phyloP scores from a whole-genome alignment of 1,284 basidiomycete genomes.

The Sporisorium graminicola region DNA sequence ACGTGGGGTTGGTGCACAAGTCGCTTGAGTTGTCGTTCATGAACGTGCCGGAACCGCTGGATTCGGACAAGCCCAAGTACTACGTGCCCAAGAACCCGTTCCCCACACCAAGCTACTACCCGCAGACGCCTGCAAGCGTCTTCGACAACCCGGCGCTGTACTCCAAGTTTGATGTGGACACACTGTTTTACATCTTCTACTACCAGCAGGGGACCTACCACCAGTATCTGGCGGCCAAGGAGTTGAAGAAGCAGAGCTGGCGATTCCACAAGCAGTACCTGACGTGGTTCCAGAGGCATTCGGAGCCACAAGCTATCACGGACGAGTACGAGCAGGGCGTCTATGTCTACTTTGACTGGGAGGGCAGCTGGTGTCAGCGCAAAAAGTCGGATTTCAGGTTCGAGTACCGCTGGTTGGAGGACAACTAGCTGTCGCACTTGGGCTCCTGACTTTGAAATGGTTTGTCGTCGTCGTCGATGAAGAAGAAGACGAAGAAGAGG shows the following conservation, averaged over 20 bases:
- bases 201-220: slow-evolving; percentile 97
- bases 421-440: slow-evolving; percentile 35
- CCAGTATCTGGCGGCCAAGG: slow-evolving; percentile 96
- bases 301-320: slow-evolving; percentile 98
- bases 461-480: neutral
- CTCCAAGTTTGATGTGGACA: slow-evolving; percentile 94
- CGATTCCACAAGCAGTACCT: slow-evolving; percentile 99
- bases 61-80: slow-evolving; percentile 80
- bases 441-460: neutral
- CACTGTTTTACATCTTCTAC: slow-evolving; percentile 99
- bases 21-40: slow-evolving; percentile 90
- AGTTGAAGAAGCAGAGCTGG: slow-evolving; percentile 98
- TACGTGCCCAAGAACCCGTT: slow-evolving; percentile 94
- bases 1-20: slow-evolving; percentile 79
- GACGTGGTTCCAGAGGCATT: slow-evolving; percentile 99
- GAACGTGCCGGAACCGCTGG: slow-evolving; percentile 89
- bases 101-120: slow-evolving; percentile 93
- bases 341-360: slow-evolving; percentile 71
- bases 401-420: slow-evolving; percentile 69
- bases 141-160: slow-evolving; percentile 89
- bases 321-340: slow-evolving; percentile 99
- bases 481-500: neutral
- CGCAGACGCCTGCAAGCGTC: slow-evolving; percentile 84
- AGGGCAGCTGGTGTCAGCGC: slow-evolving; percentile 86
- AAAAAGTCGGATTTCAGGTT: slow-evolving; percentile 95